A percentile compares a stretch with the other conserved stretches of the same genome.
These are phyloP conservation scores for barrel medic (Medicago truncatula) DNA, from an alignment of 306 rosid species.

Conservation along the genomic window DNA sequence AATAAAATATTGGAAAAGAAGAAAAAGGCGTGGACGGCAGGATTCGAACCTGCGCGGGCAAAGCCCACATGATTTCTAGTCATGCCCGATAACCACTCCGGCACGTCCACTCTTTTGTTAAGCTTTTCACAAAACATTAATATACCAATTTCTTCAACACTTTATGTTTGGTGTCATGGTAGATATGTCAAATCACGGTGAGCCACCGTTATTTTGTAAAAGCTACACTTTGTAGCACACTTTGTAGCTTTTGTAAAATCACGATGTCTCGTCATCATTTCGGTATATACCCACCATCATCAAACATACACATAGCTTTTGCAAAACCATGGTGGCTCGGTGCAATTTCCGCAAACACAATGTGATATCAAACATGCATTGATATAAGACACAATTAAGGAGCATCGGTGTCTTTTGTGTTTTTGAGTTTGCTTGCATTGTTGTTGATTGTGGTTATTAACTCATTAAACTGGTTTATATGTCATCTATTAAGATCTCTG, in stretches of 20 bases:
- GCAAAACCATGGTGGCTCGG: no score
- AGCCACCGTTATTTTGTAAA: no score
- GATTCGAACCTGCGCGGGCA: conserved; percentile 86
- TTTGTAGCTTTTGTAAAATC: no score
- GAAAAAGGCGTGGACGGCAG: conserved; percentile 52
- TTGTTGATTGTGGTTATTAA: conserved; percentile 28
- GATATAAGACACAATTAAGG: background rate
- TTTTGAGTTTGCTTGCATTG: conserved; percentile 23
- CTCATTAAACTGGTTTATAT: conserved; percentile 29
- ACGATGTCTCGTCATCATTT: background rate
- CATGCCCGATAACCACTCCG: conserved; percentile 80
- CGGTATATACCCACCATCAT: no score
- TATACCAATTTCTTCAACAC: no score
- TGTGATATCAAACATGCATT: no score
- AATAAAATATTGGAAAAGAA: background rate
- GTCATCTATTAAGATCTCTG: background rate
- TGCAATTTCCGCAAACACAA: no score
- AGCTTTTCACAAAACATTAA: accelerated
- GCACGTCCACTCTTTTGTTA: conserved; percentile 45
- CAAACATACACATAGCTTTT: no score
- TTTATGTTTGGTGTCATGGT: no score
- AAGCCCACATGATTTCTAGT: conserved; percentile 81
- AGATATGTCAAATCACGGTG: no score
- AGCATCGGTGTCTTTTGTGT: background rate
- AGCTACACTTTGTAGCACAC: no score